A percentile compares a stretch with the other conserved stretches of the same genome.
Evolutionary conservation across 495 filamentous ascomycete genomes (phyloP).

Genomic region (Recurvomyces mirabilis): DNA sequence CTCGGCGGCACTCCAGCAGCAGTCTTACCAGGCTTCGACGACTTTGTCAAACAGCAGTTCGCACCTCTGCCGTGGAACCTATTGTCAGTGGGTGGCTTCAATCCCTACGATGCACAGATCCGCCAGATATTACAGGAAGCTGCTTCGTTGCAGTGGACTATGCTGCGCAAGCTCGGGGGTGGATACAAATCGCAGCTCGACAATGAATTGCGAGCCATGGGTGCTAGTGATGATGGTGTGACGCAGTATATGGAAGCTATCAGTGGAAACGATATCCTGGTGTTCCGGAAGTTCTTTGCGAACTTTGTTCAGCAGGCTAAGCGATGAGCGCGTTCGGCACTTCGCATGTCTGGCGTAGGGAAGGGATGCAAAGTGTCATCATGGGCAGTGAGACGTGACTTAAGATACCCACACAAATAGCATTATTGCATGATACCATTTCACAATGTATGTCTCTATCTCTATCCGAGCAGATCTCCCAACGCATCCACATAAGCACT

Average conservation of each 20-base stretch:
- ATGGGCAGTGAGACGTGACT: too few species aligned
- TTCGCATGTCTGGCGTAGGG: too few species aligned
- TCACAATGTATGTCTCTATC: too few species aligned
- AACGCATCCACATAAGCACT: constrained; percentile 71
- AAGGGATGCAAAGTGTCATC: too few species aligned
- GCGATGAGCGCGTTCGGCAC: too few species aligned
- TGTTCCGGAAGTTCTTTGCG: constrained; percentile 29
- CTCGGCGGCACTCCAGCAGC: constrained; percentile 36
- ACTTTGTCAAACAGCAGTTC: constrained; percentile 78
- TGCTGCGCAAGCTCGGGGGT: constrained; percentile 73
- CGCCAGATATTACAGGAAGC: constrained; percentile 78
- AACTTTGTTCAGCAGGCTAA: constrained; percentile 25
- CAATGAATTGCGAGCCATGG: constrained; percentile 43
- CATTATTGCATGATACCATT: too few species aligned
- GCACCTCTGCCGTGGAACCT: constrained; percentile 81
- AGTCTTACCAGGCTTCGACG: constrained; percentile 78
- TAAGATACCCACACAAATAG: too few species aligned
- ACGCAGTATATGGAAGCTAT: constrained; percentile 18
- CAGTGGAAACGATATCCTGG: constrained; percentile 23
- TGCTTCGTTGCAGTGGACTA: constrained; percentile 68
- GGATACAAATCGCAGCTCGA: constrained; percentile 48
- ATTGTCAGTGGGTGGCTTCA: constrained; percentile 61
- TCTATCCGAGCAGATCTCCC: constrained; percentile 51
- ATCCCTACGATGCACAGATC: constrained; percentile 71
- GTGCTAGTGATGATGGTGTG: constrained; percentile 14